phyloP scores from a whole-genome alignment of 257 asterid species.

The Lycium barbarum region DNA sequence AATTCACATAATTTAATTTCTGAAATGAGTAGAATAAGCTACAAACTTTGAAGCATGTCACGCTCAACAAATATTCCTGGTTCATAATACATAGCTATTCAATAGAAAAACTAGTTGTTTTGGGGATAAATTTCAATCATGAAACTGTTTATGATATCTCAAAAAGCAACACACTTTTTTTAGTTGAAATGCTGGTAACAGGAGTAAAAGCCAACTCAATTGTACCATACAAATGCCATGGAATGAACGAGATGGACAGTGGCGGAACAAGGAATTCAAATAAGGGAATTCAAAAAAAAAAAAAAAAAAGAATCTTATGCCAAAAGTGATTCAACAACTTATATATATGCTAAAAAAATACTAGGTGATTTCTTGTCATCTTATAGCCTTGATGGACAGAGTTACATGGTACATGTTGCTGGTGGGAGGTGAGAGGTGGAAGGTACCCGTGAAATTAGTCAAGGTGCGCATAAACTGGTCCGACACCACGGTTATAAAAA shows the following conservation, averaged over 20 bases:
- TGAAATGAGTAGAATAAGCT: background rate
- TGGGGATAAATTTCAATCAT: background rate
- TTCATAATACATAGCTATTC: background rate
- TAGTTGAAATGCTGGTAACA: background rate
- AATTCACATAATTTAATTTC: background rate
- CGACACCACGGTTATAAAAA: no score
- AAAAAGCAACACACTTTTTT: background rate
- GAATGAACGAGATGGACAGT: background rate
- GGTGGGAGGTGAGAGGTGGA: no score
- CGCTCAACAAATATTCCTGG: background rate
- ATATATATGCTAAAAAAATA: no score
- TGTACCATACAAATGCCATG: background rate
- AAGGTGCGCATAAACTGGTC: no score
- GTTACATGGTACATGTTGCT: no score
- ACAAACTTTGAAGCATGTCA: background rate
- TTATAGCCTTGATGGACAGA: no score
- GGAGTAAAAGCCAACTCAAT: background rate
- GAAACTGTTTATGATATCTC: background rate
- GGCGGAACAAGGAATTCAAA: no score
- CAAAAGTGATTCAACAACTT: no score
- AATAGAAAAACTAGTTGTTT: background rate
- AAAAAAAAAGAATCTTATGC: no score
- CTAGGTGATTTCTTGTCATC: no score
- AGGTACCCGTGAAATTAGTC: no score
- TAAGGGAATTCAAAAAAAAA: no score